Base-by-base conservation (phyloP, 306 rosid species). In the Abrus pulchellus region DNA sequence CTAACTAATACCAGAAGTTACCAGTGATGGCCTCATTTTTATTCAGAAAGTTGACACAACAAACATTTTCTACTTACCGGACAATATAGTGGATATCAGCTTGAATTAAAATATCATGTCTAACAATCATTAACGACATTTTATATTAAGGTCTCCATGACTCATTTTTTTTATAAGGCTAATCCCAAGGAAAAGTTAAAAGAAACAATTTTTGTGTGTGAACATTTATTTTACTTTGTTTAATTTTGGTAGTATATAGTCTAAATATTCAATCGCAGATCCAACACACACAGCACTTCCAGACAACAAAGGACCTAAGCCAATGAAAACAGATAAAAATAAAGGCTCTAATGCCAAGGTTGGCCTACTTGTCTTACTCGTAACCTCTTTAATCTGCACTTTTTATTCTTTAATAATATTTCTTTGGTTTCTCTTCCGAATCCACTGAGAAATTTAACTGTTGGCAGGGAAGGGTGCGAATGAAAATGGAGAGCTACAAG, bases 311-410 rank as follows among this genome's bases (percentile, higher is more conserved):
- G 59, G 34, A 6, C 3, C 30, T 78, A 9, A 14, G 11, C 14
- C 77, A 68, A 59, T 48, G 43, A 57, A 77, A 75, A 68, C 81
- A 66, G 63, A 81, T 56, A 5, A 81, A 82, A 61, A 52, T 68
- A 52, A 28, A 65, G 79, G 57, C 8, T 81, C 77, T 68, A 48
- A 66, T 82, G 68, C 28, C 11, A 78, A 78, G 83, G 80, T 71
- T 72, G 9, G 12, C 75, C 36, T 65, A 49, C 49, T 63, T 64
- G 55, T 65, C 59, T 65, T 67, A 12, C 8, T 38, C 41, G 6
- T 4, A 47, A 1, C 0, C 52, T 47, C 2, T 34, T 47, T 56
- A 68, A 10, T n/a, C 52, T 11, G 67, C 54, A 41, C 49, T 2
- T 30, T 28, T 62, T 63, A 40, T 49, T 59, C 10, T 20, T 20